Conservation (phyloP, 2,329 filamentous ascomycete genomes). For the Chaetothyriales sp. region DNA sequence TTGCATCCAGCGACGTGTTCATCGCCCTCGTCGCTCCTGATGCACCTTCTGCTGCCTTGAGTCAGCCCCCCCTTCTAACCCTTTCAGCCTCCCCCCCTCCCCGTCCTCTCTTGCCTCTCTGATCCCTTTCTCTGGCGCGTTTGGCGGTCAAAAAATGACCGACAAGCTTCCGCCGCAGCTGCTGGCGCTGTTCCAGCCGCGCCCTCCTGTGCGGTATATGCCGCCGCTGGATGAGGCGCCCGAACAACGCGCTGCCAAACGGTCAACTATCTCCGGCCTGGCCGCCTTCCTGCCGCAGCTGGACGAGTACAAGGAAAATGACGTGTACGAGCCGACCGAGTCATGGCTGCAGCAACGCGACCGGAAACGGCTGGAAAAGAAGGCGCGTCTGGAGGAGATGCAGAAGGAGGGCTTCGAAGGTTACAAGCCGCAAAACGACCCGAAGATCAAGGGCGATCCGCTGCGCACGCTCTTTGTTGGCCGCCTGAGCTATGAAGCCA, state of each 20-base stretch:
- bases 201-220: constrained; percentile 80
- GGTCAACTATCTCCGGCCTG: constrained; percentile 56
- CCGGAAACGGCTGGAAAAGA: constrained; percentile 67
- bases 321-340: constrained; percentile 67
- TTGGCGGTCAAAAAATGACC: constrained; percentile 51
- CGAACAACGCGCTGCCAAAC: constrained; percentile 53
- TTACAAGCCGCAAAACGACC: constrained; percentile 69
- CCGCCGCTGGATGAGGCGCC: constrained; percentile 69
- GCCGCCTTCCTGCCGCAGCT: constrained; percentile 60
- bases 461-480: constrained; percentile 92
- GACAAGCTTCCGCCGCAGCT: constrained; percentile 90
- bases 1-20: neutral
- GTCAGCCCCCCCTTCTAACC: neutral
- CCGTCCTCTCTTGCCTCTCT: neutral
- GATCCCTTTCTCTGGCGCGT: constrained; percentile 15
- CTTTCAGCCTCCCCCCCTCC: neutral
- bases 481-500: constrained; percentile 75
- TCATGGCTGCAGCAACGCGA: constrained; percentile 84
- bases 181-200: constrained; percentile 84
- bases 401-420: constrained; percentile 47
- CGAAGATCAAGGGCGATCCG: constrained; percentile 79
- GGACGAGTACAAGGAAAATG: constrained; percentile 61
- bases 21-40: neutral
- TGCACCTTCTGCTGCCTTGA: neutral
- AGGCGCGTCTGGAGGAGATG: constrained; percentile 45